Percentiles rank a stretch among this genome's conserved stretches.
Evolutionary conservation across 768 basidiomycete species (phyloP).

Genomic region (Tylopilus plumbeoviolaceoides): DNA sequence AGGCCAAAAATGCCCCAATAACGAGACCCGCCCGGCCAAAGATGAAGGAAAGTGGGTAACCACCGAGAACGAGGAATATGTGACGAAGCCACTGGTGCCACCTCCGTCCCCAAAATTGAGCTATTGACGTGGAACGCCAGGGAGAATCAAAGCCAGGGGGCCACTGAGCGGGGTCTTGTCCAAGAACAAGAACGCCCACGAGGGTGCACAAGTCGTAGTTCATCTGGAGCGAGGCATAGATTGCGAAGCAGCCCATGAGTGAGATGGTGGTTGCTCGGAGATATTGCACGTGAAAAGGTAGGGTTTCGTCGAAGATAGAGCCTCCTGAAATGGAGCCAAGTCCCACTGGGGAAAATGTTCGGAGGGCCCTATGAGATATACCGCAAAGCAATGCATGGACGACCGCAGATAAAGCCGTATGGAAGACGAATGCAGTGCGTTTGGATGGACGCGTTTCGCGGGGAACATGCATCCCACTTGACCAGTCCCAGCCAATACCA

Average conservation of each 20-base stretch:
- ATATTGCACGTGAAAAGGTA: not conserved
- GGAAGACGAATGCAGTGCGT: not conserved
- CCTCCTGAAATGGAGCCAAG: not conserved
- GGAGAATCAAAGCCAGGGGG: constrained; percentile 1
- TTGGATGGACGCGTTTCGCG: not conserved
- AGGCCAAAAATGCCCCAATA: not conserved
- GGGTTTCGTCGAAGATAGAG: not conserved
- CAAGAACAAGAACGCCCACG: not conserved
- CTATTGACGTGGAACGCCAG: not conserved
- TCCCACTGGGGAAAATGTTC: constrained; percentile 1
- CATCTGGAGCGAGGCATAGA: not conserved
- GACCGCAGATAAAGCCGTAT: not conserved
- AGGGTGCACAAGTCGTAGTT: not conserved
- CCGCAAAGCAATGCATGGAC: not conserved
- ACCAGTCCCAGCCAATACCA: not conserved
- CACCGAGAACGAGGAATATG: not conserved
- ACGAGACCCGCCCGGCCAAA: not conserved
- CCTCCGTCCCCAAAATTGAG: constrained; percentile 1
- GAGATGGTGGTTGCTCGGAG: not conserved
- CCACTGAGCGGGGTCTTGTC: constrained; percentile 1
- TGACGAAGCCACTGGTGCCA: constrained; percentile 5
- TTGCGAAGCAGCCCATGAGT: not conserved
- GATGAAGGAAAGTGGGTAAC: constrained; percentile 1
- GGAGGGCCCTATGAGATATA: not conserved
- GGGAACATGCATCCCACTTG: not conserved